Evolutionary conservation across 495 filamentous ascomycete genomes (phyloP).

Genomic region (Trichoderma reesei): DNA sequence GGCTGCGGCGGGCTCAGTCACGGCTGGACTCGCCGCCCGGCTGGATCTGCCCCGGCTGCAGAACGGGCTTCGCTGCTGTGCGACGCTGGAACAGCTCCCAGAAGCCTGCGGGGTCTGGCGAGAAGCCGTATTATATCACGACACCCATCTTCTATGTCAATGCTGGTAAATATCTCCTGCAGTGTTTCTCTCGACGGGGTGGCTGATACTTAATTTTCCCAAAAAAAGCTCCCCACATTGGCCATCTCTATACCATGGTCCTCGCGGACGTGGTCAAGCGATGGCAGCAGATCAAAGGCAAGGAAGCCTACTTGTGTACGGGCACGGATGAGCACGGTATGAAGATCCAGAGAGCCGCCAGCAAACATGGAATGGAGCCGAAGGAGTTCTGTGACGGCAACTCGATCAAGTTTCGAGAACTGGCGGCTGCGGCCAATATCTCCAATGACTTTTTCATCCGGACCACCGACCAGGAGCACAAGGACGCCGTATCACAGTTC

Average conservation of each 20-base stretch:
- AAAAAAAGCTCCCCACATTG: conserved; percentile 82
- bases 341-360: conserved; percentile 88
- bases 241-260: conserved; percentile 89
- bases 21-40: not conserved
- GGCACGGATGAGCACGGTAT: conserved; percentile 98
- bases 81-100: not conserved
- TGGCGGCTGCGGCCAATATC: conserved; percentile 60
- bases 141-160: conserved; percentile 99
- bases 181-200: not conserved
- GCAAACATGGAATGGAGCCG: conserved; percentile 42
- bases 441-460: conserved; percentile 79
- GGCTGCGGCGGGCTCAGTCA: conserved; percentile 2
- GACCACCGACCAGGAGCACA: conserved; percentile 75
- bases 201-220: not conserved
- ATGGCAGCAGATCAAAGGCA: conserved; percentile 72
- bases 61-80: not conserved
- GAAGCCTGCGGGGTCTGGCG: conserved; percentile 12
- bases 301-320: conserved; percentile 64
- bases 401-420: conserved; percentile 52
- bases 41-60: conserved; percentile 3
- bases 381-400: conserved; percentile 50
- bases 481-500: conserved; percentile 80
- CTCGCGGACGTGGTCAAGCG: conserved; percentile 85
- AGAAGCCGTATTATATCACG: conserved; percentile 92
- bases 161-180: conserved; percentile 51